Evolutionary conservation across 2,329 filamentous ascomycete species (phyloP).

Genomic region (Colletotrichum sp.): DNA sequence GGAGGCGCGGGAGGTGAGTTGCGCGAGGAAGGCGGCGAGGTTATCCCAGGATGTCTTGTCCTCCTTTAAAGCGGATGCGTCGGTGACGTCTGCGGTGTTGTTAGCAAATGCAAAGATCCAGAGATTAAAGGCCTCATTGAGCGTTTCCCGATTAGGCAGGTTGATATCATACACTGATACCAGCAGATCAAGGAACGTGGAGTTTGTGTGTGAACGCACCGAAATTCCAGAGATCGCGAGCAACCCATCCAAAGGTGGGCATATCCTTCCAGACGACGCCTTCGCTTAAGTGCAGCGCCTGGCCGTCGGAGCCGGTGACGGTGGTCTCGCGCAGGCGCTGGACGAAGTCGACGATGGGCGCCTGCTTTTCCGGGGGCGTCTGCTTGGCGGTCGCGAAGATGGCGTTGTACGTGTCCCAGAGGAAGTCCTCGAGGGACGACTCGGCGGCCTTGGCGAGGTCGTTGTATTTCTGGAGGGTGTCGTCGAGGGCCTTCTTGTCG

Average conservation of each 20-base stretch:
- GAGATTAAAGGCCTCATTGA: background rate
- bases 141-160: background rate
- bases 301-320: conserved; percentile 18
- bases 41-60: conserved; percentile 22
- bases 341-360: conserved; percentile 26
- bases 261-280: conserved; percentile 32
- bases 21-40: conserved; percentile 28
- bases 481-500: background rate
- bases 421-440: conserved; percentile 13
- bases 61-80: conserved; percentile 17
- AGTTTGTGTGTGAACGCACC: conserved; percentile 19
- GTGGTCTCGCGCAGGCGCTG: conserved; percentile 21
- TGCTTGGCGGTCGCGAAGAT: conserved; percentile 27
- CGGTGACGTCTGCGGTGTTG: conserved; percentile 14
- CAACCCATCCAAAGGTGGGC: conserved; percentile 29
- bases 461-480: conserved; percentile 18
- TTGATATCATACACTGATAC: background rate
- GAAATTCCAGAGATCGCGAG: conserved; percentile 31
- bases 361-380: conserved; percentile 25
- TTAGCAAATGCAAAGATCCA: background rate
- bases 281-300: conserved; percentile 22
- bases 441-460: conserved; percentile 4
- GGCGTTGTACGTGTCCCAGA: conserved; percentile 26
- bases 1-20: conserved; percentile 26
- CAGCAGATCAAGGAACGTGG: background rate